Conservation (phyloP, 768 basidiomycete species). For the Rhizopogon rudus region DNA sequence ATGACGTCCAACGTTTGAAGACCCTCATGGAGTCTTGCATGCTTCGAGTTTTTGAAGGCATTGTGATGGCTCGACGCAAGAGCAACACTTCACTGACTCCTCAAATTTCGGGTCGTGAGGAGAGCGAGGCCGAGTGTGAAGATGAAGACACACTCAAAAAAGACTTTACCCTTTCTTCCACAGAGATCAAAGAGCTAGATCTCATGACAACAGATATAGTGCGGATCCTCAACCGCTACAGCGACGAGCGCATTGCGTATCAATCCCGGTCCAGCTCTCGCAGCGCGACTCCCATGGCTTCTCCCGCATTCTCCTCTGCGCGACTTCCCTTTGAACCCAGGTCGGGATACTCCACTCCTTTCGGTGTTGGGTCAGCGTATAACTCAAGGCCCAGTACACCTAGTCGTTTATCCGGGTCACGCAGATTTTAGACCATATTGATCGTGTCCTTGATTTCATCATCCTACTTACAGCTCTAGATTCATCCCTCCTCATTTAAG, state of each 20-base stretch:
- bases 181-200: constrained; percentile 75
- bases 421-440: constrained; percentile 24
- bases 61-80: constrained; percentile 38
- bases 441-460: background rate
- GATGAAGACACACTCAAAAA: constrained; percentile 35
- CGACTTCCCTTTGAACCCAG: constrained; percentile 34
- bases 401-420: constrained; percentile 38
- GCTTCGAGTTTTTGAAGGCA: constrained; percentile 88
- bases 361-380: constrained; percentile 35
- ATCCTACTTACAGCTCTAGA: constrained; percentile 8
- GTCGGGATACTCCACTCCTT: constrained; percentile 62
- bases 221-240: constrained; percentile 64
- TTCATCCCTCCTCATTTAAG: constrained; percentile 5
- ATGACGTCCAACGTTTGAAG: constrained; percentile 82
- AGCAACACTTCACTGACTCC: constrained; percentile 25
- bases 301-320: constrained; percentile 37
- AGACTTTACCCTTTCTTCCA: constrained; percentile 52
- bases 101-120: constrained; percentile 35
- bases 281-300: constrained; percentile 59
- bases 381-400: constrained; percentile 64
- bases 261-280: constrained; percentile 61
- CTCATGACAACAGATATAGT: constrained; percentile 71
- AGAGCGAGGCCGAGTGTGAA: constrained; percentile 56
- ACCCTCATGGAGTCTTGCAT: constrained; percentile 75
- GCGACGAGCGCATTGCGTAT: constrained; percentile 52